Evolutionary conservation across 1,139 yeast species (phyloP), one percentile per base, ranked within the genome.

Genomic region (Yamadazyma diospyri): DNA sequence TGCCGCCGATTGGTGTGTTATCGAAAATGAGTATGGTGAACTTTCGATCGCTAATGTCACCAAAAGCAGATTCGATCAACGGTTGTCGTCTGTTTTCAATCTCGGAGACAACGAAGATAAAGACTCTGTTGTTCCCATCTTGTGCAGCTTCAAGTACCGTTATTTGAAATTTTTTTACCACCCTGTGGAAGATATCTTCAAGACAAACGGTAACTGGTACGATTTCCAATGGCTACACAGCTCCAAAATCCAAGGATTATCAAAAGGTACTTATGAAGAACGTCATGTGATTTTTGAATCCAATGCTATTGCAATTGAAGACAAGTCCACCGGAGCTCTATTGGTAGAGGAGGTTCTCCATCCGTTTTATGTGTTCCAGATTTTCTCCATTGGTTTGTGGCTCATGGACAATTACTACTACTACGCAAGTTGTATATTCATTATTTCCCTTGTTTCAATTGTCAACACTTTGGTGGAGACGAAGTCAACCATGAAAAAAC

Each of bases 11-110:
- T 87, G 97, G 95, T 83, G 92, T 23, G 95, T 88, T 12, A 71
- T 94, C 27, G 98, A 92, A 52, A 94, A 87, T 46, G 97, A 89
- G 53, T 83, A 78, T 69, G 97, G 97, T 19, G 95, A 87, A 47
- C 68, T 92, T 42, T 69, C 75, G 17, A 72, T 82, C 11, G 72
- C 77, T 4, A 57, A 64, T 5, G 76, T 92, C 12, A 50, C 61
- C 2, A 72, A 80, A 45, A 61, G 62, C 28, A 71, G 83, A 63
- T 85, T 81, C 50, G 78, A 83, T 46, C 77, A 85, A 46, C 69
- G 86, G 12, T 54, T 89, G 28, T 83, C 94, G 1, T 74, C 83
- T 1, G 76, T 84, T 28, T 71, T 92, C 46, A 68, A 59, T 25
- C 52, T 53, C 2, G 36, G 42, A 5, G 55, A 52, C 8, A 47